A percentile compares a stretch with the other conserved stretches of the same genome.
These are phyloP conservation scores for Haplosporangium sp. DNA, from an alignment of 371 early-diverging fungal species.

Conservation along the genomic window DNA sequence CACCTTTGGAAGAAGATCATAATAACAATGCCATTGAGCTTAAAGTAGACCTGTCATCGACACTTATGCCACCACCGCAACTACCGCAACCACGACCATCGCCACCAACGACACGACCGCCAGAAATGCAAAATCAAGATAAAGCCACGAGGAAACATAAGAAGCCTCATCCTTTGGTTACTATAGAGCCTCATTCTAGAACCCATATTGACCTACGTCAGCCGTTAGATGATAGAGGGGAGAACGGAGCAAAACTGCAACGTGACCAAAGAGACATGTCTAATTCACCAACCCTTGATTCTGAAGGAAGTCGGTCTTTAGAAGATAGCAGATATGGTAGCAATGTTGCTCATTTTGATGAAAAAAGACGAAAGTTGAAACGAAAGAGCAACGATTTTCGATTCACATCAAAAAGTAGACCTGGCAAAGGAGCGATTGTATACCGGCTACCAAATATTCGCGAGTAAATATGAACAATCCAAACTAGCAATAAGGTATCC, in stretches of 20 bases:
- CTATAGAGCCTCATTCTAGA: neutral
- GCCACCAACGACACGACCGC: neutral
- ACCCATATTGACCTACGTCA: neutral
- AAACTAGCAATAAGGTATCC: neutral
- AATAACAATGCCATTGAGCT: neutral
- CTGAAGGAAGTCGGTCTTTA: neutral
- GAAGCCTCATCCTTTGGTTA: neutral
- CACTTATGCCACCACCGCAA: neutral
- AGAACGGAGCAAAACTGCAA: no score
- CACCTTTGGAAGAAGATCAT: neutral
- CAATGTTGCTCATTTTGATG: neutral
- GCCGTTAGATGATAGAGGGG: neutral
- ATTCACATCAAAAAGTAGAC: neutral
- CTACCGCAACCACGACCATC: neutral
- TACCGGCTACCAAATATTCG: conserved; percentile 4
- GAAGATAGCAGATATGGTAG: neutral
- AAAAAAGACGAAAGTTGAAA: neutral
- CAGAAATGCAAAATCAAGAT: neutral
- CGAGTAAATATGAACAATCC: neutral
- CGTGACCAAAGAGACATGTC: neutral
- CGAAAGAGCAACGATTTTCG: neutral
- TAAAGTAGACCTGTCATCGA: neutral
- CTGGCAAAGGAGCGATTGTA: conserved; percentile 4
- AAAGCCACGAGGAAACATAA: neutral
- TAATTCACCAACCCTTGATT: neutral